Base-by-base conservation (phyloP, 2,329 filamentous ascomycete species). In the Beauveria caledonica region DNA sequence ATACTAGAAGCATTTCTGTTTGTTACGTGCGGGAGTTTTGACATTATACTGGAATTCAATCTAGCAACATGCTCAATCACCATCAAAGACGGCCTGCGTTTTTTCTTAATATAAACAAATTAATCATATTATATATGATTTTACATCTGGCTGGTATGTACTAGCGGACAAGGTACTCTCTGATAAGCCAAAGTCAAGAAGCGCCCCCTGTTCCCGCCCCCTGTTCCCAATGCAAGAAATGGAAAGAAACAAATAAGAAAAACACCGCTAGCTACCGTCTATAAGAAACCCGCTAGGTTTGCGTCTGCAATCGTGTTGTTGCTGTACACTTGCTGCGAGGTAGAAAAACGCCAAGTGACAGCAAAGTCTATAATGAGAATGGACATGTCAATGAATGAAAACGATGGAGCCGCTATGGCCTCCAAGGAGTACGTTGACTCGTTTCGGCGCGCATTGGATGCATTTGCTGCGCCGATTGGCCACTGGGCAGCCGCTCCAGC, bases 361-460 rank as follows among this genome's bases (percentile, higher is more conserved):
- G 13, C 8, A 39, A 58, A 33, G 56, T 58, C 45, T 58, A 50
- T 17, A 42, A 39, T 40, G 29, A 51, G 17, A 42, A 33, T 21
- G 23, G 10, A 45, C 19, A 7, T n/a, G 23, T 36, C 9, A 40
- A 42, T 42, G 21, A 51, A 58, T 21, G 36, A 23, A 51, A 44
- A 15, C 11, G 11, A 58, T 17, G 7, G 25, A 15, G 36, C 33
- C 13, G 10, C 27, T 53, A 60, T 45, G 27, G 50, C 25, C 59
- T 49, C 59, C 59, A 60, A 3, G 59, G 59, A 25, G 39, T 60
- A 19, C 33, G 59, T 62, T 68, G 68, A 23, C 64, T 63, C 42
- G 64, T 71, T 15, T 70, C 66, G 23, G 66, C 65, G 56, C 69
- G 68, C 33, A 65, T 63, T 42, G 68, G 68, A n/a, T 66, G 66